These are phyloP conservation scores for Phialophora macrospora DNA, from an alignment of 2,329 filamentous ascomycete species.

Conservation along the genomic window DNA sequence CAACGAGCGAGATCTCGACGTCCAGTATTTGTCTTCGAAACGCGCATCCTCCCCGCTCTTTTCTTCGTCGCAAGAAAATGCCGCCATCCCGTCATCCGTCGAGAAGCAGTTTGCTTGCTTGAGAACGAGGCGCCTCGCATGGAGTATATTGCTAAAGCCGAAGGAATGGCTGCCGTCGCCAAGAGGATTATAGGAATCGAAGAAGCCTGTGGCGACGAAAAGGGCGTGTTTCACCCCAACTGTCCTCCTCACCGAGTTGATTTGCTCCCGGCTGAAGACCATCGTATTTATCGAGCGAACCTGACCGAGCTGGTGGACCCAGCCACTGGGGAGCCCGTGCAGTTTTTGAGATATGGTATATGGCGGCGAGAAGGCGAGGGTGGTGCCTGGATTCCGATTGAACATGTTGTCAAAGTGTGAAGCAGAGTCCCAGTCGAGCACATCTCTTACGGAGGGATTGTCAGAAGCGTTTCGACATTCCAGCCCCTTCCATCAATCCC, in stretches of 20 bases:
- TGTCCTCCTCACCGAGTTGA: not conserved
- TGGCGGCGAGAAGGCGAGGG: conserved; percentile 12
- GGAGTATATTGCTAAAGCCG: conserved; percentile 27
- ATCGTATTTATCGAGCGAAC: conserved; percentile 12
- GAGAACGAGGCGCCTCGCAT: conserved; percentile 10
- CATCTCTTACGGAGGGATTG: not conserved
- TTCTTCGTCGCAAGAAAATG: conserved; percentile 24
- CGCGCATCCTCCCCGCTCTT: conserved; percentile 31
- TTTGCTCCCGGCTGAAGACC: conserved; percentile 11
- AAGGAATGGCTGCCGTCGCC: conserved; percentile 19
- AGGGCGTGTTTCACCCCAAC: conserved; percentile 12
- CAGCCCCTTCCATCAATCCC: not conserved
- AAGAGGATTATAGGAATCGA: conserved; percentile 28
- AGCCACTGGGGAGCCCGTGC: not conserved
- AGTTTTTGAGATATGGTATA: conserved; percentile 15
- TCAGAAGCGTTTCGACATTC: not conserved
- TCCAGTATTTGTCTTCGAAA: conserved; percentile 25
- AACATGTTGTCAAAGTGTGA: conserved; percentile 6
- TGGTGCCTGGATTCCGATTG: not conserved
- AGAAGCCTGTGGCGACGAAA: conserved; percentile 20
- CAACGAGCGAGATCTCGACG: conserved; percentile 2
- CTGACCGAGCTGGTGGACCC: conserved; percentile 5
- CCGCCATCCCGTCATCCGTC: conserved; percentile 28
- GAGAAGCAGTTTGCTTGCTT: conserved; percentile 23
- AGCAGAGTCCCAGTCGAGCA: not conserved